These are phyloP conservation scores for Alliaria petiolata DNA, from an alignment of 345 rosid species.

Conservation along the genomic window DNA sequence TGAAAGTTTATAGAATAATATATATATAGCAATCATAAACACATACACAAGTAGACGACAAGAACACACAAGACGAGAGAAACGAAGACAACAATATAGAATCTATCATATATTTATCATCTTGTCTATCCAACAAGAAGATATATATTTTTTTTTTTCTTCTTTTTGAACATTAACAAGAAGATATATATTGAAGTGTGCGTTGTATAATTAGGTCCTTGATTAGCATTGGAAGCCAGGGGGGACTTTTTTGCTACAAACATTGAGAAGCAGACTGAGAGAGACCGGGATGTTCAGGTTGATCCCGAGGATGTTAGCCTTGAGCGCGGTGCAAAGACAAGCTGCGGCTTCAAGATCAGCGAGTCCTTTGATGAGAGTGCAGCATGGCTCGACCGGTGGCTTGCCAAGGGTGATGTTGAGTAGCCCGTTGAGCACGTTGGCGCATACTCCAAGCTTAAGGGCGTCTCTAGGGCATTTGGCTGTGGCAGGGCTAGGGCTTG, in stretches of 20 bases:
- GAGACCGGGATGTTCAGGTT: conserved; percentile 41
- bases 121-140: conserved; percentile 8
- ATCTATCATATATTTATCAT: background rate
- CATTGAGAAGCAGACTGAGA: conserved; percentile 44
- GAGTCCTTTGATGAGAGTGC: conserved; percentile 40
- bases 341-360: conserved; percentile 49
- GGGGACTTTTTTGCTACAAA: conserved; percentile 35
- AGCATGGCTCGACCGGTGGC: conserved; percentile 46
- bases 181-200: conserved; percentile 10
- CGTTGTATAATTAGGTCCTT: conserved; percentile 11
- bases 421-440: conserved; percentile 36
- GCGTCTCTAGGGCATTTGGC: conserved; percentile 40
- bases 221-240: conserved; percentile 41
- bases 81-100: background rate
- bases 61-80: background rate
- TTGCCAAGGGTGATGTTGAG: conserved; percentile 37
- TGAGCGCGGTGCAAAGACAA: conserved; percentile 58
- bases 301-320: conserved; percentile 44
- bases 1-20: background rate
- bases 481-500: conserved; percentile 23
- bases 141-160: no score
- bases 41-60: background rate
- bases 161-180: no score
- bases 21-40: background rate
- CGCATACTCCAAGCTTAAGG: conserved; percentile 44